phyloP scores from a whole-genome alignment of 192 early-diverging fungal species.

The Coemansia asiatica region DNA sequence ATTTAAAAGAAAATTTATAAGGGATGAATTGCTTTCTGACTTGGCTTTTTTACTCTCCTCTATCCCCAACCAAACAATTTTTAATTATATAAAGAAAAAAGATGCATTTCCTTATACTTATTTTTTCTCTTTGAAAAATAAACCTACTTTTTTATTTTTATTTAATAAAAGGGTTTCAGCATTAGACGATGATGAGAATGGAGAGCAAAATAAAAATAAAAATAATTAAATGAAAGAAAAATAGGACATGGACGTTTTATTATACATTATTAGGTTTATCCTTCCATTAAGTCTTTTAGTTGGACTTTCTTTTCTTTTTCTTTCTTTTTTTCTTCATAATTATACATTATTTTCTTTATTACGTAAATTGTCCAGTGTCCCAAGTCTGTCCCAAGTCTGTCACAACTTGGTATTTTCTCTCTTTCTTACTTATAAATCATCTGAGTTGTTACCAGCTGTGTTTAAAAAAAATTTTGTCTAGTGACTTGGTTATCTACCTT shows the following conservation, averaged over 20 bases:
- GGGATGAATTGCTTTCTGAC: neutral
- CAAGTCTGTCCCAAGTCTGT: neutral
- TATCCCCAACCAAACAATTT: neutral
- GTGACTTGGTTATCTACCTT: too few species aligned
- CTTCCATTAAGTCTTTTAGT: conserved; percentile 14
- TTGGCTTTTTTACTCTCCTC: neutral
- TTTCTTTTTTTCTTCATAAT: conserved; percentile 11
- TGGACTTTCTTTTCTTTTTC: conserved; percentile 7
- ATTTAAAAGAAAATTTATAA: neutral
- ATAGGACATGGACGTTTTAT: neutral
- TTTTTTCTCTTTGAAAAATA: conserved; percentile 5
- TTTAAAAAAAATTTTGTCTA: neutral
- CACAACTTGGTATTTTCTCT: neutral
- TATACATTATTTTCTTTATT: neutral
- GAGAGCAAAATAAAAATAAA: neutral
- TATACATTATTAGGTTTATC: conserved; percentile 3
- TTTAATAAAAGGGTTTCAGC: conserved; percentile 2
- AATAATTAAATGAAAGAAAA: neutral
- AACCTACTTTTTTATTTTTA: conserved; percentile 9
- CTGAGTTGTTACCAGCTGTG: neutral
- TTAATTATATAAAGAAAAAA: neutral
- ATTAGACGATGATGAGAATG: neutral
- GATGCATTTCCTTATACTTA: neutral
- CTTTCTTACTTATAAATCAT: neutral
- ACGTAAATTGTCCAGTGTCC: neutral